Conservation (phyloP, 2,329 filamentous ascomycete genomes). For the Aspergillus sergii region DNA sequence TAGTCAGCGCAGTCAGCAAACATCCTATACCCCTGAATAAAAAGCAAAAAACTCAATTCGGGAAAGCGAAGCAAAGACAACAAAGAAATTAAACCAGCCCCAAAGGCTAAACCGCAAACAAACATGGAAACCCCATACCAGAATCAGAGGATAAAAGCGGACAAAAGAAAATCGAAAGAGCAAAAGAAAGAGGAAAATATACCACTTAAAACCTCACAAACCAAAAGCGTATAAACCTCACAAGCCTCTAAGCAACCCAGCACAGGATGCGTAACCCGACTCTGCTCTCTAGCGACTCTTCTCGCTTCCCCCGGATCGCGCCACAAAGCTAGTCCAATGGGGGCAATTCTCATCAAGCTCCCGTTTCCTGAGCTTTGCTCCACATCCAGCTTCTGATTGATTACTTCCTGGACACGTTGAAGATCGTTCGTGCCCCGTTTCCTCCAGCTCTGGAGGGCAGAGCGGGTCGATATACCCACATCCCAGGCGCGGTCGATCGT, state of each 20-base stretch:
- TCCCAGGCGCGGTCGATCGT: constrained; percentile 41
- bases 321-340: constrained; percentile 38
- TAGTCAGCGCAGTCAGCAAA: neutral
- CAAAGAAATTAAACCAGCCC: neutral
- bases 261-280: constrained; percentile 43
- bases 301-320: constrained; percentile 25
- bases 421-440: constrained; percentile 3
- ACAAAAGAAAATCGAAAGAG: neutral
- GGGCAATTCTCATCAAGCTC: constrained; percentile 46
- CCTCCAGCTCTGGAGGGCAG: constrained; percentile 37
- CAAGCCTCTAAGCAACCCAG: constrained; percentile 44
- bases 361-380: constrained; percentile 41
- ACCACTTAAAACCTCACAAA: constrained; percentile 34
- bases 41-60: neutral
- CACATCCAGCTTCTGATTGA: constrained; percentile 18
- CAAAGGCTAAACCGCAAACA: neutral
- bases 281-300: constrained; percentile 29
- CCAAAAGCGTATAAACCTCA: constrained; percentile 38
- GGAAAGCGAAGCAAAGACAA: neutral
- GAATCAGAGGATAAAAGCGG: neutral
- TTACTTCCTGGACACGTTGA: constrained; percentile 18
- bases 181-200: constrained; percentile 12
- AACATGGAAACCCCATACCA: neutral
- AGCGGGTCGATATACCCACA: constrained; percentile 39
- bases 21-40: neutral